phyloP scores from a whole-genome alignment of 2,329 filamentous ascomycete genomes.

The Tolypocladium tropicale region DNA sequence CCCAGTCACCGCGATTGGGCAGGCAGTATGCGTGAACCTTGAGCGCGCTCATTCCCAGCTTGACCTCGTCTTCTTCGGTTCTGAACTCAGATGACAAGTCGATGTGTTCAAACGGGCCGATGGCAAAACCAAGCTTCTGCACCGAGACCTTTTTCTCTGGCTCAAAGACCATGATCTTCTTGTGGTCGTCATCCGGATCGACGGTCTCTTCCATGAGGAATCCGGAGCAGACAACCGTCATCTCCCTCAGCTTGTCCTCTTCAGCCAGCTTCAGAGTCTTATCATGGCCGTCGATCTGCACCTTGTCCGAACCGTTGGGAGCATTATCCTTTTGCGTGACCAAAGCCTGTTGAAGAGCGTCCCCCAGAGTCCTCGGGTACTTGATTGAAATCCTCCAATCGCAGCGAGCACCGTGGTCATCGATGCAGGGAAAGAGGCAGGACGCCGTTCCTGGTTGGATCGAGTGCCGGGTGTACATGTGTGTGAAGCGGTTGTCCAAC shows the following conservation, averaged over 20 bases:
- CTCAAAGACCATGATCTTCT: slow-evolving; percentile 81
- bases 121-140: slow-evolving; percentile 84
- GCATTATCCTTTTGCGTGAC: slow-evolving; percentile 27
- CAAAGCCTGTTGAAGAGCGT: slow-evolving; percentile 48
- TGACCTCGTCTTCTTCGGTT: slow-evolving; percentile 83
- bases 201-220: slow-evolving; percentile 75
- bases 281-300: slow-evolving; percentile 30
- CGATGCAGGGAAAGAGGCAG: slow-evolving; percentile 87
- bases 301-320: slow-evolving; percentile 21
- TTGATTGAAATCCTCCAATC: slow-evolving; percentile 85
- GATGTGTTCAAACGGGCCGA: slow-evolving; percentile 91
- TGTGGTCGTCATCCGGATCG: slow-evolving; percentile 65
- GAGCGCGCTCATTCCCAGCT: slow-evolving; percentile 77
- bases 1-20: slow-evolving; percentile 69
- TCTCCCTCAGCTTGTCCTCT: slow-evolving; percentile 79
- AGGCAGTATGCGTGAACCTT: slow-evolving; percentile 88
- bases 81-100: slow-evolving; percentile 78
- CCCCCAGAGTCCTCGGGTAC: slow-evolving; percentile 76
- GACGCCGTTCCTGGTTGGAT: slow-evolving; percentile 69
- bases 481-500: slow-evolving; percentile 74
- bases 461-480: slow-evolving; percentile 81
- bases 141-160: slow-evolving; percentile 67
- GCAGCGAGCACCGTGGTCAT: slow-evolving; percentile 71
- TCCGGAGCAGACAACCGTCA: slow-evolving; percentile 85
- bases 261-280: slow-evolving; percentile 42